These are phyloP conservation scores for Conringia planisiliqua DNA, from an alignment of 345 rosid species.

Conservation along the genomic window DNA sequence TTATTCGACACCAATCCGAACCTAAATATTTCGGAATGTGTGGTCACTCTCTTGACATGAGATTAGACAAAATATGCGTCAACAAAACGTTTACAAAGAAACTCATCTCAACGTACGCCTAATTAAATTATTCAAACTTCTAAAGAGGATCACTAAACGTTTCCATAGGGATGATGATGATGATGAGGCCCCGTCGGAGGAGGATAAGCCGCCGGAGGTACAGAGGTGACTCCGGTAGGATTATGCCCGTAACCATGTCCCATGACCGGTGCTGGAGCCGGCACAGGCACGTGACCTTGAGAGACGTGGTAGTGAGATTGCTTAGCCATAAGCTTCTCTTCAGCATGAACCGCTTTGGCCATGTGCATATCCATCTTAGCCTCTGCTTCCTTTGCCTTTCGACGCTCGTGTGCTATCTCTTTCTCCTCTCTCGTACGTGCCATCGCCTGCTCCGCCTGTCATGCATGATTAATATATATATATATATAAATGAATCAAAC, in stretches of 20 bases:
- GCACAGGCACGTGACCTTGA: constrained; percentile 12
- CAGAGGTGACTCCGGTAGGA: neutral
- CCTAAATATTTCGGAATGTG: neutral
- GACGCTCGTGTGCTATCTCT: constrained; percentile 46
- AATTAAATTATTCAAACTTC: neutral
- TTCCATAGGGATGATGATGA: neutral
- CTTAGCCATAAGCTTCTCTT: constrained; percentile 31
- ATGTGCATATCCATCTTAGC: constrained; percentile 71
- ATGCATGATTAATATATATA: too few species aligned
- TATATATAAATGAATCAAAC: neutral
- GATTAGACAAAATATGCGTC: neutral
- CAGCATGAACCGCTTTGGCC: constrained; percentile 56
- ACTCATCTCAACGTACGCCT: neutral
- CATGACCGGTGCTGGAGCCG: constrained; percentile 7
- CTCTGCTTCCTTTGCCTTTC: constrained; percentile 61
- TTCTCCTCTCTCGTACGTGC: constrained; percentile 55
- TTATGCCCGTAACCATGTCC: constrained; percentile 17
- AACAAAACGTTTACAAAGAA: neutral
- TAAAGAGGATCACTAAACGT: neutral
- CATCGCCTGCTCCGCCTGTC: constrained; percentile 39
- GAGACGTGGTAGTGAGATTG: constrained; percentile 24
- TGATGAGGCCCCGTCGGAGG: neutral
- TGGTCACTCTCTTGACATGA: neutral
- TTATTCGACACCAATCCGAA: neutral
- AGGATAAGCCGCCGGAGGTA: neutral